Evolutionary conservation across 2,329 filamentous ascomycete genomes (phyloP), one percentile per base, ranked within the genome.

Genomic region (Lachnellula occidentalis): DNA sequence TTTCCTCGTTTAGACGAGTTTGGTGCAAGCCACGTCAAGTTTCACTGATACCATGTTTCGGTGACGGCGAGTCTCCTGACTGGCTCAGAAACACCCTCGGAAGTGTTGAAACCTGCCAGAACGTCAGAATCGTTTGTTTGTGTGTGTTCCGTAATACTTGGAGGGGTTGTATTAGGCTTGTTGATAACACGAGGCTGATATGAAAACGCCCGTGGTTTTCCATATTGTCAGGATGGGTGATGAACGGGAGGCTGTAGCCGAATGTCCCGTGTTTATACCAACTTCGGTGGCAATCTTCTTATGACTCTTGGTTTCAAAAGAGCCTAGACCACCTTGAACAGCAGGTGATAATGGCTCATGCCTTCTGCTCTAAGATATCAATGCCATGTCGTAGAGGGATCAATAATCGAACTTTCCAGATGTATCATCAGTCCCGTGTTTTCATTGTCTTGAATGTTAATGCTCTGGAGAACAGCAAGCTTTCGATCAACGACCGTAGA

Each of bases 321-420:
- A 54, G n/a, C 45, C 47, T 56, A 14, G 57, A 50, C 47, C 56
- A 17, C 52, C 47, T 6, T 87, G 68, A n/a, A n/a, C n/a, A n/a
- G n/a, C n/a, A n/a, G n/a, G n/a, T n/a, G n/a, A n/a, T n/a, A n/a
- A n/a, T n/a, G n/a, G n/a, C n/a, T n/a, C n/a, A n/a, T n/a, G n/a
- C n/a, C n/a, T n/a, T n/a, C n/a, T n/a, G n/a, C n/a, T n/a, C n/a
- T n/a, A n/a, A n/a, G n/a, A n/a, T n/a, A n/a, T n/a, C n/a, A n/a
- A n/a, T n/a, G n/a, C n/a, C n/a, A n/a, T n/a, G n/a, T n/a, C n/a
- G n/a, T n/a, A n/a, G n/a, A n/a, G n/a, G n/a, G n/a, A n/a, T n/a
- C n/a, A n/a, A n/a, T n/a, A n/a, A n/a, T n/a, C n/a, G n/a, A n/a
- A n/a, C n/a, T n/a, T n/a, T n/a, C n/a, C n/a, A n/a, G n/a, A n/a